These are phyloP conservation scores for Boletus reticuloceps DNA, from an alignment of 768 basidiomycete genomes.

Conservation along the genomic window DNA sequence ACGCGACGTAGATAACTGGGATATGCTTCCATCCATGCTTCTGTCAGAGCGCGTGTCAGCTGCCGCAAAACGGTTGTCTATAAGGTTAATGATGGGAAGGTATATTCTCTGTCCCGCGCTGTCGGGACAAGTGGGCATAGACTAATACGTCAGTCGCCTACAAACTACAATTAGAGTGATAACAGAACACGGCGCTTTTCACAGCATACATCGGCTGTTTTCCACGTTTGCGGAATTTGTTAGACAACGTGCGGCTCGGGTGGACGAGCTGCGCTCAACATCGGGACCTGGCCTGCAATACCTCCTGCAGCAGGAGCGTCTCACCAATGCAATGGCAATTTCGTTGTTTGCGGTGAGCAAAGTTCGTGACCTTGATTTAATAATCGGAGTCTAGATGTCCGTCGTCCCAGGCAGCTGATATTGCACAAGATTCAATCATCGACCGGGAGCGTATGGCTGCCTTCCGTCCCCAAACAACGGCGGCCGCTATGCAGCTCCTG, in stretches of 20 bases:
- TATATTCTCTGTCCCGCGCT: slow-evolving; percentile 50
- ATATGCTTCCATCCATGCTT: slow-evolving; percentile 42
- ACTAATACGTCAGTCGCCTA: slow-evolving; percentile 19
- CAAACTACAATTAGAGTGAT: background rate
- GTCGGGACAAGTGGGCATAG: slow-evolving; percentile 11
- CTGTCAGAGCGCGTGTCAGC: slow-evolving; percentile 52
- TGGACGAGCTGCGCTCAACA: slow-evolving; percentile 8
- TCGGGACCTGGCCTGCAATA: slow-evolving; percentile 3
- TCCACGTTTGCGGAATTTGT: slow-evolving; percentile 20
- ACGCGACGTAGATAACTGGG: slow-evolving; percentile 49
- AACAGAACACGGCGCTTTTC: slow-evolving; percentile 1
- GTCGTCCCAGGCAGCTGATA: slow-evolving; percentile 22
- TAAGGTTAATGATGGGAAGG: slow-evolving; percentile 53
- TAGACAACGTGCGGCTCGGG: slow-evolving; percentile 15
- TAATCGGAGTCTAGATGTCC: background rate
- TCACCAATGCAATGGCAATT: slow-evolving; percentile 35
- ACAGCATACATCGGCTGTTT: slow-evolving; percentile 12
- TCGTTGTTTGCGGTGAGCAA: slow-evolving; percentile 36
- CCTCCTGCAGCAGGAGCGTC: slow-evolving; percentile 26
- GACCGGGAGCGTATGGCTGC: slow-evolving; percentile 2
- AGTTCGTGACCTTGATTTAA: background rate
- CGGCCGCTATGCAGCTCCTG: slow-evolving; percentile 44
- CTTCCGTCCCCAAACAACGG: slow-evolving; percentile 48
- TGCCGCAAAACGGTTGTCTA: slow-evolving; percentile 56
- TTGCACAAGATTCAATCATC: slow-evolving; percentile 1